Base-by-base conservation (phyloP, 805 yeast species). In the Saturnispora quitensis region DNA sequence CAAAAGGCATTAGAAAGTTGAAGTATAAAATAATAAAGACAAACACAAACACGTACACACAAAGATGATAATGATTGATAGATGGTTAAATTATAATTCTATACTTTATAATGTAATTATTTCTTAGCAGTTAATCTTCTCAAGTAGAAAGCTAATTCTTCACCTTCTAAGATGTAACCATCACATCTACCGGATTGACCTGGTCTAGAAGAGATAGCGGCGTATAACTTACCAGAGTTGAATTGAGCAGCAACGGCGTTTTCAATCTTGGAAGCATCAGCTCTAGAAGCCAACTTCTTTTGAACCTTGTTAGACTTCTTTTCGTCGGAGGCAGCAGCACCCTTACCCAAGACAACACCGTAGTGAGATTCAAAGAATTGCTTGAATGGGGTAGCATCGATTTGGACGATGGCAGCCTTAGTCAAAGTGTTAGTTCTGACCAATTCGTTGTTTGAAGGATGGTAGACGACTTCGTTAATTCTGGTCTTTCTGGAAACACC, bases 111-210 rank as follows among this genome's bases (percentile, higher is more conserved):
- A 48, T 48, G 43, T 35, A 49, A 24, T 84, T 89, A 91, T 86
- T 91, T 93, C 90, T 93, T 91, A 75, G 97, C 95, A 76, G 96
- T 84, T 79, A 93, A 82, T 89, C 96, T 91, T 86, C 96, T 89
- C 77, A 93, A 85, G 96, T 93, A 93, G 95, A 93, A 93, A 76
- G 98, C 98, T 78, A 93, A 89, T 82, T 93, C 99, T 76, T 93
- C 99, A 80, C 99, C 99, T 84, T 93, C 99, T 76, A 93, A 87
- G 80, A 93, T 86, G 95, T 93, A 93, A 80, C 99, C 99, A 76
- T 93, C 99, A 80, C 89, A 85, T 82, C 99, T 95, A 78, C 99
- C 99, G 65, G 96, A 86, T 84, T 93, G 99, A 78, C 99, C 99
- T 76, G 99, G 99, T 84, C 99, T 89, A 55, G 99, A 93, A 64